Conservation (phyloP, 1,284 basidiomycete genomes). For the Sanghuangporus baumii region DNA sequence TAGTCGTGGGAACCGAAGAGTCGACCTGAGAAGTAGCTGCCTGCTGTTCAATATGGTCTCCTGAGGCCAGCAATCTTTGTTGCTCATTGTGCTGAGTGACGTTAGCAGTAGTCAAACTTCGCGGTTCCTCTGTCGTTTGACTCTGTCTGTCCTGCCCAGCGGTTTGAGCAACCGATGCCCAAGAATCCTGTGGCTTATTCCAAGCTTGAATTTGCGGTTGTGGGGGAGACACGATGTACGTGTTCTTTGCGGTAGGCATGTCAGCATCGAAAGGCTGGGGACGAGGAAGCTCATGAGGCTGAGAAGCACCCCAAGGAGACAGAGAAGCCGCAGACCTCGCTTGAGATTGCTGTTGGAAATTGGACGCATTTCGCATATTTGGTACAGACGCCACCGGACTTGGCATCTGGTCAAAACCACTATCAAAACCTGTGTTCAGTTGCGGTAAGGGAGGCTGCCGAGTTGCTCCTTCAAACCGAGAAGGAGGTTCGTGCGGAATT, state of each 20-base stretch:
- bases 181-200: conserved; percentile 5
- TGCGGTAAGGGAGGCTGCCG: conserved; percentile 8
- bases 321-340: neutral
- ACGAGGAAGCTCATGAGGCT: conserved; percentile 1
- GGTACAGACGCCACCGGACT: conserved; percentile 9
- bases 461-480: neutral
- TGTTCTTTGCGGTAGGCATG: conserved; percentile 10
- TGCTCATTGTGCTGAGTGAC: conserved; percentile 54
- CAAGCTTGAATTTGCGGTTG: conserved; percentile 4
- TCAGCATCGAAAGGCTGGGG: conserved; percentile 16
- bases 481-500: neutral
- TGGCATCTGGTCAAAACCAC: conserved; percentile 2
- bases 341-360: conserved; percentile 2
- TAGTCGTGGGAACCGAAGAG: conserved; percentile 19
- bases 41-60: conserved; percentile 23
- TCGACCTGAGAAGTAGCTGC: conserved; percentile 23
- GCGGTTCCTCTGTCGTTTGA: conserved; percentile 14
- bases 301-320: conserved; percentile 13
- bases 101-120: conserved; percentile 48
- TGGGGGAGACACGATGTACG: neutral
- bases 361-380: neutral
- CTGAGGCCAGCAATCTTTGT: conserved; percentile 21
- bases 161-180: conserved; percentile 1
- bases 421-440: conserved; percentile 3
- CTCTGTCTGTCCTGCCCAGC: neutral